Percentiles rank a stretch among this genome's conserved stretches.
Conservation (phyloP, 2,329 filamentous ascomycete genomes). For the Dothideomycetes sp. region DNA sequence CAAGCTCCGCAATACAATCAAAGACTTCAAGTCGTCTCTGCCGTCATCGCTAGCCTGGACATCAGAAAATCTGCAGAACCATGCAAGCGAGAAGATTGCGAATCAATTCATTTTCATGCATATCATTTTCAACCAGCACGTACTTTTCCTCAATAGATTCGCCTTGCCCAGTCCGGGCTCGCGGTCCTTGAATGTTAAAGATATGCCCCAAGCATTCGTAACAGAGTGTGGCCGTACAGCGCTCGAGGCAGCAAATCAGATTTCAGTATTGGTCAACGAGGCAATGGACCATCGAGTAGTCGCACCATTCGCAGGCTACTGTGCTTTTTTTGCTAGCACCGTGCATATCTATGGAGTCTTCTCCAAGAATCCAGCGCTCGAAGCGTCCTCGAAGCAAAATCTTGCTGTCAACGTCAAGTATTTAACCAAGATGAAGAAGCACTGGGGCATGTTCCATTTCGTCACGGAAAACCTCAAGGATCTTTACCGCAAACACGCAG, state of each 20-base stretch:
- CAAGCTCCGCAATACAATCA: constrained; percentile 57
- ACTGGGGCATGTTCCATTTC: constrained; percentile 98
- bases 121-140: constrained; percentile 78
- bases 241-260: constrained; percentile 72
- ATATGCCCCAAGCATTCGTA: constrained; percentile 68
- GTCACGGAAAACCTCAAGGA: constrained; percentile 88
- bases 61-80: constrained; percentile 69
- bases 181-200: constrained; percentile 44
- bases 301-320: constrained; percentile 90
- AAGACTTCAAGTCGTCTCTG: constrained; percentile 57
- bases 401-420: constrained; percentile 82
- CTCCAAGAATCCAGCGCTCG: constrained; percentile 66
- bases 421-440: constrained; percentile 86
- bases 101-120: constrained; percentile 92
- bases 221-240: constrained; percentile 64
- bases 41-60: constrained; percentile 65
- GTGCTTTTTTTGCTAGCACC: constrained; percentile 82
- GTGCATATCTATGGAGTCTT: constrained; percentile 93
- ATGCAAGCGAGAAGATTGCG: constrained; percentile 72
- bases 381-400: constrained; percentile 70
- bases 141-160: constrained; percentile 82
- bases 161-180: constrained; percentile 59
- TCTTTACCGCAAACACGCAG: constrained; percentile 73
- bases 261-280: constrained; percentile 74
- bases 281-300: constrained; percentile 70